Evolutionary conservation across 2,329 filamentous ascomycete genomes (phyloP), one percentile per base, ranked within the genome.

Genomic region (Calonectria montana): DNA sequence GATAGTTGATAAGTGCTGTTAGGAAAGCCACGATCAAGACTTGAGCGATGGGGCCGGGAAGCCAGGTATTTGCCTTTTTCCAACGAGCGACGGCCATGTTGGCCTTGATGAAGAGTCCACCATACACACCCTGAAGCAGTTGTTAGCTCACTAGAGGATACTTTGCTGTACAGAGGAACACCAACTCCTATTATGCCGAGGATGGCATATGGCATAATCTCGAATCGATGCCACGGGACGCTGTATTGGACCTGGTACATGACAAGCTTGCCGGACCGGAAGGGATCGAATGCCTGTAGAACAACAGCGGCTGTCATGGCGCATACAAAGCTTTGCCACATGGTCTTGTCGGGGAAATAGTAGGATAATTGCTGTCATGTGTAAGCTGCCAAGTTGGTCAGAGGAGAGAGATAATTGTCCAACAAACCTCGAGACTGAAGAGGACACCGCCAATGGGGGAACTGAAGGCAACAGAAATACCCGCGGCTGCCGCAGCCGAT

Each of bases 311-410:
- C 97, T n/a, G 97, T 94, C 96, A 98, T 98, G 81, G 97, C 97
- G 79, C 97, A 98, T 47, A 99, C 97, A 80, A 99, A 99, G 79
- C 95, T 98, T 82, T 98, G 97, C 97, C 97, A 99, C 97, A 99
- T 98, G 12, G 97, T 98, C 84, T 98, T 98, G 84, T 98, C 96
- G 0, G 97, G 96, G 78, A 98, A 98, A 83, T 98, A 98, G 82
- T 98, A 98, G 1, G 95, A 97, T 3, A 98, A 87, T 89, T 97
- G 95, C 90, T 94, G 71, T n/a, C 27, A 5, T 35, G 8, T 15
- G 69, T 78, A 55, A 77, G 75, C 16, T 39, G 57, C 4, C 10
- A 41, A 59, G 8, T 15, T 25, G 29, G 37, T 9, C 41, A 25
- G 21, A 25, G 13, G 0, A 27, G 21, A 18, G 41, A 35, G 7